Evolutionary conservation across 108 stramenopile genomes (phyloP).

Genomic region (Skeletonema grethae): DNA sequence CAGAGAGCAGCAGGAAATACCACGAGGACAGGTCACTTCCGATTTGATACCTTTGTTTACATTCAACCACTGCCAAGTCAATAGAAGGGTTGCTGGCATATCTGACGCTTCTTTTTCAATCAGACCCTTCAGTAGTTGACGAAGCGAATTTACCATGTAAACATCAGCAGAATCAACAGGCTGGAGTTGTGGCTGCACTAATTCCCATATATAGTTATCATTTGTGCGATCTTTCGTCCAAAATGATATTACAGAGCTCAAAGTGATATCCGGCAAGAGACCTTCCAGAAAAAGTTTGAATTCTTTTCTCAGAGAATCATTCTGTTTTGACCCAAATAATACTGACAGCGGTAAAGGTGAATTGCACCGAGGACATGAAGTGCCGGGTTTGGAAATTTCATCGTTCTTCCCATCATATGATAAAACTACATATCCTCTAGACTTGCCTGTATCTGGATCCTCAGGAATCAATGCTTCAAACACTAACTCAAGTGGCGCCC

Average conservation of each 20-base stretch:
- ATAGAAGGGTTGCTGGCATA: neutral
- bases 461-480: constrained; percentile 70
- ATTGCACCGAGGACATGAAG: neutral
- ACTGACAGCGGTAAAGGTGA: constrained; percentile 57
- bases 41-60: neutral
- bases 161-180: constrained; percentile 47
- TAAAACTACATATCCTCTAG: constrained; percentile 82
- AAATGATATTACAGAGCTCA: constrained; percentile 50
- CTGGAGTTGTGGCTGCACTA: constrained; percentile 60
- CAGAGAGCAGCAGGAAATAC: constrained; percentile 13
- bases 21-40: neutral
- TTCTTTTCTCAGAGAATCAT: constrained; percentile 52
- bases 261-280: constrained; percentile 37
- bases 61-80: neutral
- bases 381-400: neutral
- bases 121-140: constrained; percentile 15
- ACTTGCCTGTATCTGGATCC: constrained; percentile 72
- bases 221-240: constrained; percentile 55
- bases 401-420: constrained; percentile 36
- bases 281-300: constrained; percentile 53
- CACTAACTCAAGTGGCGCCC: constrained; percentile 58
- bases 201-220: constrained; percentile 52
- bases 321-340: constrained; percentile 64
- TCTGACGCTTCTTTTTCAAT: neutral
- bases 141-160: constrained; percentile 31